Evolutionary conservation across 2,329 filamentous ascomycete species (phyloP), one percentile per base, ranked within the genome.

Genomic region (Eutypella sp.): DNA sequence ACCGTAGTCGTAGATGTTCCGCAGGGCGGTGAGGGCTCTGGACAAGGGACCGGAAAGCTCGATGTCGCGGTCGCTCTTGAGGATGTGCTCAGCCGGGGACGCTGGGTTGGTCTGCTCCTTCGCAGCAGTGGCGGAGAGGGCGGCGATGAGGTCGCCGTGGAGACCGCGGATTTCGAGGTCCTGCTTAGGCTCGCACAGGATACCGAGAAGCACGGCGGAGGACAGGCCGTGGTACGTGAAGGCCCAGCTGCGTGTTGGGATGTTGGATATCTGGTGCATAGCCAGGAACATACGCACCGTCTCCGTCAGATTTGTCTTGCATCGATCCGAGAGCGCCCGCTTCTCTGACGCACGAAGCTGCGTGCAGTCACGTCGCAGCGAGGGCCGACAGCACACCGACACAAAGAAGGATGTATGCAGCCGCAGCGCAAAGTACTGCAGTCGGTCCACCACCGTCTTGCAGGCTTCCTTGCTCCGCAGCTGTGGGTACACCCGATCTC

Each of bases 161-260:
- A 85, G 67, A 46, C 82, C 76, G 18, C 80, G 74, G 2, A 84
- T 76, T 55, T 84, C 81, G 0, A 77, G 77, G 48, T 84, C 80
- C 2, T 75, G 69, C 60, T 83, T 82, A 2, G 80, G 82, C 53
- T 84, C 80, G 41, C 76, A 78, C 1, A 84, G 59, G 42, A 85
- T 82, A 15, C 81, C 81, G 8, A 85, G 74, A 3, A 85, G 67
- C 3, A 85, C 71, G 1, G 81, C 81, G 0, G 81, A 85, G 8
- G 81, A 84, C 7, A 85, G 71, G 2, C 81, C 80, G 54, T 85
- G 80, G 47, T 84, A 84, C 1, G 81, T 85, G 49, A 84, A 84
- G 0, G 81, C 81, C 81, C 81, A 85, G 46, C 79, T 84, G 22
- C 81, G 70, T 0, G 81, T 85, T 1, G 81, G 81, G 40, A 84